These are phyloP conservation scores for Powellomyces hirtus DNA, from an alignment of 192 early-diverging fungal species.

Conservation along the genomic window DNA sequence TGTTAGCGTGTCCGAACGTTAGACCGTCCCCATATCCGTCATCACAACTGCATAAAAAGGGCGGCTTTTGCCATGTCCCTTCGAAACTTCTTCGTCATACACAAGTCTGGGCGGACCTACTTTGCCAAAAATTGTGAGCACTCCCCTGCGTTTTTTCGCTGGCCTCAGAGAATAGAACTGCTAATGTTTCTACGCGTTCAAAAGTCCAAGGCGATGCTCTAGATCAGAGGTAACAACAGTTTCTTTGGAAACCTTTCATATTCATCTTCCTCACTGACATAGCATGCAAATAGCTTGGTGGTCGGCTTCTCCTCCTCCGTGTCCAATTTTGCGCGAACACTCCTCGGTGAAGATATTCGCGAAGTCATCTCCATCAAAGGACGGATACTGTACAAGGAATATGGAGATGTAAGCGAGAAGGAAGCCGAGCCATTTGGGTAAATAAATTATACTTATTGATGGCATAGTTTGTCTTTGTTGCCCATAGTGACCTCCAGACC, in stretches of 20 bases:
- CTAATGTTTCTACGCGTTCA: not conserved
- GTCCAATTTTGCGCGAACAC: slow-evolving; percentile 55
- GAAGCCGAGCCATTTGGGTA: not conserved
- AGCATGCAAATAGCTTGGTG: slow-evolving; percentile 34
- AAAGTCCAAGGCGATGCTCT: slow-evolving; percentile 52
- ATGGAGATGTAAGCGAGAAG: slow-evolving; percentile 48
- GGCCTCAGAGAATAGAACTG: no score
- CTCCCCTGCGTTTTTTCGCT: not conserved
- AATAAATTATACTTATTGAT: not conserved
- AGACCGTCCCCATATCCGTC: no score
- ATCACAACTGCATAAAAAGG: no score
- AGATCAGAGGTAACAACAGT: slow-evolving; percentile 51
- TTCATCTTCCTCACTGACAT: not conserved
- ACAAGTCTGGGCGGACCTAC: slow-evolving; percentile 46
- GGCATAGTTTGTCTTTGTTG: slow-evolving; percentile 57
- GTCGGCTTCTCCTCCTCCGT: slow-evolving; percentile 64
- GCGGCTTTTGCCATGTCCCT: slow-evolving; percentile 24
- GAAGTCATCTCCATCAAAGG: slow-evolving; percentile 53
- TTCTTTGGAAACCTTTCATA: no score
- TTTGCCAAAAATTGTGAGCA: slow-evolving; percentile 51
- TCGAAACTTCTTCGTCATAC: slow-evolving; percentile 47
- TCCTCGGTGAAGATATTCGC: slow-evolving; percentile 55
- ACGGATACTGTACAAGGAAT: slow-evolving; percentile 50
- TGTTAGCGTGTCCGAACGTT: no score
- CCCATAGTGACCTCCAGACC: slow-evolving; percentile 49